Evolutionary conservation across 1,284 basidiomycete genomes (phyloP), one percentile per base, ranked within the genome.

Genomic region (Apiotrichum siamense): DNA sequence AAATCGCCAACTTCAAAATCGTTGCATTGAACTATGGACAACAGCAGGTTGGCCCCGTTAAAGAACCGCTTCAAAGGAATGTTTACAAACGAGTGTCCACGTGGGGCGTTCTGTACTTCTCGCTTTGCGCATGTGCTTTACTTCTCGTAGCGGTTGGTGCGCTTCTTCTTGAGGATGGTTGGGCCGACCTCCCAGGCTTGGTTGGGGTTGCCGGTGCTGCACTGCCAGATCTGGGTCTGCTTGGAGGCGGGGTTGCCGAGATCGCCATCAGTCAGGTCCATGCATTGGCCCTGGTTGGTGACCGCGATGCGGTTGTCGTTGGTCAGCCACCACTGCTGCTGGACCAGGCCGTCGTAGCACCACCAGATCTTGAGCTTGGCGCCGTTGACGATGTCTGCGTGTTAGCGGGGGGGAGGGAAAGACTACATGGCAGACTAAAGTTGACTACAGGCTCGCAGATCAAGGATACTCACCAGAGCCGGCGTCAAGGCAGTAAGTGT

Each of bases 131-230:
- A n/a, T n/a, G n/a, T n/a, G n/a, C n/a, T n/a, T n/a, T n/a, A n/a
- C n/a, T n/a, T n/a, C n/a, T n/a, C n/a, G n/a, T n/a, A n/a, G n/a
- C n/a, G n/a, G n/a, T n/a, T n/a, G n/a, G n/a, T n/a, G n/a, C n/a
- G n/a, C n/a, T n/a, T n/a, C n/a, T n/a, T n/a, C n/a, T n/a, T n/a
- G n/a, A n/a, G n/a, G n/a, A n/a, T n/a, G n/a, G n/a, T n/a, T n/a
- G n/a, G n/a, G n/a, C n/a, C n/a, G n/a, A n/a, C n/a, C n/a, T n/a
- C 15, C 67, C 66, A 70, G 38, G 61, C 54, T 54, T 72, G 69
- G 57, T 72, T 69, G 44, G 53, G 49, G 60, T 70, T 70, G 54
- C 47, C 47, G 32, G 41, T 50, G 47, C 36, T 44, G 40, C 54
- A 56, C 29, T 38, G 15, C 54, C 54, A 56, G n/a, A n/a, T n/a